These are phyloP conservation scores for Apophysomyces elegans DNA, from an alignment of 371 early-diverging fungal genomes.

Conservation along the genomic window DNA sequence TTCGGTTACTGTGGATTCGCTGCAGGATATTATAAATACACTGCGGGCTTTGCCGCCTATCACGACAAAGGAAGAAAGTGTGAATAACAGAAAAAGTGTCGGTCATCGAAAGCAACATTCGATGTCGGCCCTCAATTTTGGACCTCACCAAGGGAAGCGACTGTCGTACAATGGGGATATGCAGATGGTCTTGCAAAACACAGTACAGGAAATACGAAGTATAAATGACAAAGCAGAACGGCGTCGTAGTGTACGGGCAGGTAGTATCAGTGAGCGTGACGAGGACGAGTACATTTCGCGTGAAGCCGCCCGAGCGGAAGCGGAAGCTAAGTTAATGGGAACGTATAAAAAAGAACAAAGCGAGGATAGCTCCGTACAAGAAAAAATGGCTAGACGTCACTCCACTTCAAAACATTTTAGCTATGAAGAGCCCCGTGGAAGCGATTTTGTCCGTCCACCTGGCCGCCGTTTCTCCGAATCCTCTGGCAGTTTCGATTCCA, in stretches of 20 bases:
- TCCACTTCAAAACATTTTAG: conserved; percentile 7
- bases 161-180: conserved; percentile 22
- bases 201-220: conserved; percentile 14
- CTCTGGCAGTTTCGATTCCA: conserved; percentile 19
- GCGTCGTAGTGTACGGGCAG: conserved; percentile 20
- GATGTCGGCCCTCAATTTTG: conserved; percentile 29
- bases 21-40: conserved; percentile 62
- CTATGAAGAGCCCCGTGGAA: neutral
- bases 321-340: conserved; percentile 58
- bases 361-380: neutral
- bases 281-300: conserved; percentile 40
- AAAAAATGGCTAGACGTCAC: conserved; percentile 9
- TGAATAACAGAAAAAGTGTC: conserved; percentile 7
- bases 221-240: conserved; percentile 16
- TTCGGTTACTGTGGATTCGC: conserved; percentile 43
- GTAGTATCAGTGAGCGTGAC: conserved; percentile 23
- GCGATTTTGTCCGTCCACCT: conserved; percentile 2
- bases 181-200: conserved; percentile 11
- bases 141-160: conserved; percentile 12
- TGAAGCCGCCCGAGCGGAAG: conserved; percentile 52
- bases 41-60: conserved; percentile 56
- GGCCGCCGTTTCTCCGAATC: conserved; percentile 22
- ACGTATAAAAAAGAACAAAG: conserved; percentile 35
- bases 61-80: conserved; percentile 21
- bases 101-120: conserved; percentile 36